These are phyloP conservation scores for Halophytophthora polymorphica DNA, from an alignment of 352 stramenopile genomes.

Conservation along the genomic window DNA sequence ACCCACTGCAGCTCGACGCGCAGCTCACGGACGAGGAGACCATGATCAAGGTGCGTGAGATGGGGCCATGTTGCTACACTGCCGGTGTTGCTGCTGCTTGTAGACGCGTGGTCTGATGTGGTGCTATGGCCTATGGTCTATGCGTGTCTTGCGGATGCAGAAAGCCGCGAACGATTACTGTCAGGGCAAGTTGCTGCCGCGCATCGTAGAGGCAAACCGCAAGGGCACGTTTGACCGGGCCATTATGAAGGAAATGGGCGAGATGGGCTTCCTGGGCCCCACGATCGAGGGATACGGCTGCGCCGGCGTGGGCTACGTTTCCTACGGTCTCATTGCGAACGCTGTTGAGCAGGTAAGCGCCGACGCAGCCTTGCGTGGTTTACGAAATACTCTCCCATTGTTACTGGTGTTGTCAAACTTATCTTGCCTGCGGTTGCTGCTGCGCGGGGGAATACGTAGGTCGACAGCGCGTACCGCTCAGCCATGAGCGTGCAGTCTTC, in stretches of 20 bases:
- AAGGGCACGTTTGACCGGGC: constrained; percentile 92
- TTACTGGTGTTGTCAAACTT: too few species aligned
- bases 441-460: constrained; percentile 17
- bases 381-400: too few species aligned
- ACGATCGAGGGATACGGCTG: constrained; percentile 96
- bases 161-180: constrained; percentile 93
- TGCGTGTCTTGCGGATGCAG: constrained; percentile 18
- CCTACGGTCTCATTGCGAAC: constrained; percentile 96
- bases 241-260: constrained; percentile 94
- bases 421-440: too few species aligned
- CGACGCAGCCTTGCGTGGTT: background rate
- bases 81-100: background rate
- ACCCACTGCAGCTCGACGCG: constrained; percentile 68
- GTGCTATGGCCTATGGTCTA: too few species aligned
- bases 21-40: constrained; percentile 90
- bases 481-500: constrained; percentile 97
- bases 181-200: constrained; percentile 91
- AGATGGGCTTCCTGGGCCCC: constrained; percentile 93
- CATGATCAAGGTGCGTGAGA: constrained; percentile 79
- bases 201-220: constrained; percentile 93
- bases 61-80: background rate
- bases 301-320: constrained; percentile 92
- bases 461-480: constrained; percentile 96
- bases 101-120: background rate
- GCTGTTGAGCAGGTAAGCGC: constrained; percentile 88